Conservation (phyloP, 2,329 filamentous ascomycete genomes). For the Chrysoporthe austroafricana region DNA sequence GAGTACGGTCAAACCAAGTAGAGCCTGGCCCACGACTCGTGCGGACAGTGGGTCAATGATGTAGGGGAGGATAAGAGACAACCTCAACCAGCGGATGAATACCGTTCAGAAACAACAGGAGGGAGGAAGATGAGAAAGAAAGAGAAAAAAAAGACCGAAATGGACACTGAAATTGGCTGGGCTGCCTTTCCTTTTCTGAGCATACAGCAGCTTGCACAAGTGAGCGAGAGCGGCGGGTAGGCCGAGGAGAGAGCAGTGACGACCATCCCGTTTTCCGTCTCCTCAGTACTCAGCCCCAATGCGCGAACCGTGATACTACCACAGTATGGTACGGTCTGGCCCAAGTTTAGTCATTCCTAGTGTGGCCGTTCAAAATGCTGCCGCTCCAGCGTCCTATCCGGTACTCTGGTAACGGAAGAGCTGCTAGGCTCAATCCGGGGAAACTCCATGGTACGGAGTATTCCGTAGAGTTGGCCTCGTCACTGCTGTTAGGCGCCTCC, state of each 20-base stretch:
- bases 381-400: background rate
- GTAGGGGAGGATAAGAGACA: background rate
- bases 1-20: background rate
- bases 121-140: background rate
- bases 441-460: background rate
- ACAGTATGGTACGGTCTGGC: background rate
- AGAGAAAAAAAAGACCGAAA: background rate
- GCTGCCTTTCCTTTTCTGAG: background rate
- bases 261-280: background rate
- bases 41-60: background rate
- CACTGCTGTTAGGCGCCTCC: background rate
- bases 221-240: background rate
- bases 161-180: background rate
- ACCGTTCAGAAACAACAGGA: too few relatives aligned
- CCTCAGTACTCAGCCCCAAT: background rate
- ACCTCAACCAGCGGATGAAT: background rate
- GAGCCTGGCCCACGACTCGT: background rate
- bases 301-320: background rate
- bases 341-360: background rate
- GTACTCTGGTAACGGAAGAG: conserved; percentile 1
- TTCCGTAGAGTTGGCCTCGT: background rate
- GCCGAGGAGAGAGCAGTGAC: background rate
- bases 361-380: background rate
- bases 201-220: background rate
- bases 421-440: conserved; percentile 2